These are phyloP conservation scores for Barnettozyma wickerhamii DNA, from an alignment of 805 yeast genomes.

Conservation along the genomic window DNA sequence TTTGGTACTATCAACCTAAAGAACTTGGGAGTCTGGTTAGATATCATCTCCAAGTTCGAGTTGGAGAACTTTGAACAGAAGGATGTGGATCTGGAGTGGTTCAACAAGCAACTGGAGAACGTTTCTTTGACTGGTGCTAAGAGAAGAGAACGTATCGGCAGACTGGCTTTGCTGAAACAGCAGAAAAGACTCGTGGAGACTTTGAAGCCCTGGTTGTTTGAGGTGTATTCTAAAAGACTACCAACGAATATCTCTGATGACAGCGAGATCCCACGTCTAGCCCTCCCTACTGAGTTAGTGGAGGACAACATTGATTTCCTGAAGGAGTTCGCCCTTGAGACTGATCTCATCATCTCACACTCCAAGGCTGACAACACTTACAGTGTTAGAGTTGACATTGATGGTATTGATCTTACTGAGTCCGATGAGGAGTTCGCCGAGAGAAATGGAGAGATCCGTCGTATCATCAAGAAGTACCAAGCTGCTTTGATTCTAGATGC, in stretches of 20 bases:
- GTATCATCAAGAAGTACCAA: conserved; percentile 59
- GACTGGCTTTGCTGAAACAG: conserved; percentile 58
- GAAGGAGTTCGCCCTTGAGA: conserved; percentile 59
- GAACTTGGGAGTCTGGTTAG: conserved; percentile 72
- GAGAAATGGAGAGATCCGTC: conserved; percentile 48
- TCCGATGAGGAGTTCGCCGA: conserved; percentile 58
- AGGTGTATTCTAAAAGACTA: conserved; percentile 28
- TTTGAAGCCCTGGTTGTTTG: conserved; percentile 44
- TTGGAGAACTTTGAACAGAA: conserved; percentile 79
- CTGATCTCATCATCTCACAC: conserved; percentile 64
- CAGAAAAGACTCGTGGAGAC: conserved; percentile 70
- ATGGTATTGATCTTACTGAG: conserved; percentile 67
- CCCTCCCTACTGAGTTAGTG: conserved; percentile 39
- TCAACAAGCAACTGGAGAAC: conserved; percentile 77
- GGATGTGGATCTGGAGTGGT: conserved; percentile 87
- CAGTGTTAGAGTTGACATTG: conserved; percentile 61
- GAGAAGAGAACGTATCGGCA: conserved; percentile 62
- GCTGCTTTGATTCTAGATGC: conserved; percentile 49
- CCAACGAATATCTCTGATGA: conserved; percentile 26
- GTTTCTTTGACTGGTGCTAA: conserved; percentile 69
- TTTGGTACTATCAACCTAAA: conserved; percentile 75
- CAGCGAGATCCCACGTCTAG: conserved; percentile 36
- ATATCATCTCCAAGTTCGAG: conserved; percentile 74
- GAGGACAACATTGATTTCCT: conserved; percentile 52
- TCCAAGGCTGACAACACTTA: conserved; percentile 53